Base-by-base conservation (phyloP, 2,329 filamentous ascomycete species). In the Bipolaris sorokiniana region DNA sequence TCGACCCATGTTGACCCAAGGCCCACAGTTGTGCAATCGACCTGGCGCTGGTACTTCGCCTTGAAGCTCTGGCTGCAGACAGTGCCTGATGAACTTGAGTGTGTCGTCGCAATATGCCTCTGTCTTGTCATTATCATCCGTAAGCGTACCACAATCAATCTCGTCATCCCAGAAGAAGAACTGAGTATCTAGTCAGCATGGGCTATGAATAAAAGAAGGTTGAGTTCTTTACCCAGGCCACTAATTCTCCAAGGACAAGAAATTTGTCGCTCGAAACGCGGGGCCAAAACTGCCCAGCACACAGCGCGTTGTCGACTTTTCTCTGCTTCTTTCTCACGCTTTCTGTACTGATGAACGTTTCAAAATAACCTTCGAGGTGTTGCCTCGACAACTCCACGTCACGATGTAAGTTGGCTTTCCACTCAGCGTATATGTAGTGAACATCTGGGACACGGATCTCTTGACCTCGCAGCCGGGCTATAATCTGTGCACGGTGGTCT, bases 91-190 rank as follows among this genome's bases (percentile, higher is more conserved):
- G 15, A 58, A 58, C 3, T 51, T 42, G 22, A 58, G 37, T 11
- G 51, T 56, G 36, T 58, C 56, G 23, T 58, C 48, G 36, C 56
- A 57, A 26, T 60, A 60, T 16, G 57, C 57, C 41, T 57, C 57
- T 2, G 57, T 54, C 46, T 56, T 57, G 16, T 53, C 54, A 7
- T 49, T 37, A 26, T 60, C 54, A 13, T 60, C 37, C 18, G 57
- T 60, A 3, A 60, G 37, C 20, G 50, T 50, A 10, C 57, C 57
- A 31, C 57, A 60, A 16, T 57, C 57, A 23, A 60, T 60, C 6
- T 60, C 57, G 34, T 60, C 57, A 22, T 60, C 57, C 57, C 57
- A 60, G 26, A 60, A 60, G 23, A 60, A 60, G 41, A 60, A 57
- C 57, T 57, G 18, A 1, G 1, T 3, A 10, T 37, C 9, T 6